Evolutionary conservation across 2,329 filamentous ascomycete species (phyloP), one percentile per base, ranked within the genome.

Genomic region (Fusarium hainanense): DNA sequence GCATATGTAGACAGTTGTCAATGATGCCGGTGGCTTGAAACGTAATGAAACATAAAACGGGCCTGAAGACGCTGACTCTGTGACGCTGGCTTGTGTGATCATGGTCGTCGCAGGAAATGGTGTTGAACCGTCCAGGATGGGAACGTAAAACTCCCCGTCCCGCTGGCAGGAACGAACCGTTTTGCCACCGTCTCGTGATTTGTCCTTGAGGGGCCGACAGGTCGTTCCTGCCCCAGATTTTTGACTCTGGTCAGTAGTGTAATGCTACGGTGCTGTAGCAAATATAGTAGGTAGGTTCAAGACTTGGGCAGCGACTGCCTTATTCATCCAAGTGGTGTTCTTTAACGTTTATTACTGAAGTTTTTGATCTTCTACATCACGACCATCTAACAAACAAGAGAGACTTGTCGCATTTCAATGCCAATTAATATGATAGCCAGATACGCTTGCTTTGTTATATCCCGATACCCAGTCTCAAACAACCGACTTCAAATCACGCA

Each of bases 101-200:
- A 66, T 54, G 52, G 44, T 28, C 16, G 54, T 54, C n/a, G 44
- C 12, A 47, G 16, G 62, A 54, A 27, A 66, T 61, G 59, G 47
- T 58, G 57, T 42, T 50, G 51, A 34, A 32, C 34, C 40, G 41
- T 46, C 50, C 54, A 59, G 58, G 50, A 54, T 54, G 65, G 64
- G 64, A 69, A 62, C 64, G 52, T 58, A 66, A 67, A 51, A 66
- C 68, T 71, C 68, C 69, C 66, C 51, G 69, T 72, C 66, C 66
- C 69, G 49, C 42, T 57, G 54, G 42, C 43, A 55, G 51, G 28
- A 51, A 60, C 28, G 51, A 63, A 54, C 66, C 69, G 62, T 70
- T 71, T 71, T 56, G 69, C 69, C 69, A 71, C 69, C 62, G 60
- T 69, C 42, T 47, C 52, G 60, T 68, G 51, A 63, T 66, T 46